phyloP scores from a whole-genome alignment of 2,329 filamentous ascomycete genomes.

The Neofusicoccum sp. region DNA sequence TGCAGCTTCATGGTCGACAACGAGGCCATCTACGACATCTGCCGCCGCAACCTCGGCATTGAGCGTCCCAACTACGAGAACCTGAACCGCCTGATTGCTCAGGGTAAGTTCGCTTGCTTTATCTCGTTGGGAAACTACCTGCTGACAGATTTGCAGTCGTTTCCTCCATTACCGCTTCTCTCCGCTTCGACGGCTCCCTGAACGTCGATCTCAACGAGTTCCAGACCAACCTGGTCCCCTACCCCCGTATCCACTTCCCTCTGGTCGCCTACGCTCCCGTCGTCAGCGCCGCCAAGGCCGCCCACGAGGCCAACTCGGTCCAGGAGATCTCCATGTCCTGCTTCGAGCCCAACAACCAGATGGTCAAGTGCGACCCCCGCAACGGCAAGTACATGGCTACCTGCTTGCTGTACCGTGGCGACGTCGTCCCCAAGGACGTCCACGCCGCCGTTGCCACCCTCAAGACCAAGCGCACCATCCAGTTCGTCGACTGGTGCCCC shows the following conservation, averaged over 20 bases:
- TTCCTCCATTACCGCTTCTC: conserved; percentile 70
- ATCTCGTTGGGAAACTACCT: background rate
- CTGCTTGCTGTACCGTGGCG: conserved; percentile 68
- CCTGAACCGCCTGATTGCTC: conserved; percentile 70
- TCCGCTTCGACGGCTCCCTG: conserved; percentile 70
- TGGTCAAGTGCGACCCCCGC: conserved; percentile 72
- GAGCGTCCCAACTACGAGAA: conserved; percentile 68
- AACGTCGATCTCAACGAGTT: conserved; percentile 76
- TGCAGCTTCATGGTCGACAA: conserved; percentile 76
- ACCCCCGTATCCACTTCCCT: conserved; percentile 72
- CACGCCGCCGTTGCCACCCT: conserved; percentile 64
- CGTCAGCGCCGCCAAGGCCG: conserved; percentile 70
- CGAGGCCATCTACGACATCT: conserved; percentile 74
- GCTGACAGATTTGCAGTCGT: conserved; percentile 48
- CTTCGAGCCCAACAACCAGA: conserved; percentile 77
- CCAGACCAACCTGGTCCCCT: conserved; percentile 73
- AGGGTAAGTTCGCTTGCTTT: conserved; percentile 33
- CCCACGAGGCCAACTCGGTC: conserved; percentile 91
- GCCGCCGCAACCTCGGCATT: conserved; percentile 69
- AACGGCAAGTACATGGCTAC: conserved; percentile 78
- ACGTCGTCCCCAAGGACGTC: conserved; percentile 69
- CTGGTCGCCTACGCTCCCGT: conserved; percentile 72
- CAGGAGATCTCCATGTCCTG: conserved; percentile 64
- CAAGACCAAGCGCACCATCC: conserved; percentile 71
- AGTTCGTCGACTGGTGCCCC: conserved; percentile 73